Evolutionary conservation across 1,139 yeast genomes (phyloP), one percentile per base, ranked within the genome.

Genomic region (Debaryomyces psychrophilus): DNA sequence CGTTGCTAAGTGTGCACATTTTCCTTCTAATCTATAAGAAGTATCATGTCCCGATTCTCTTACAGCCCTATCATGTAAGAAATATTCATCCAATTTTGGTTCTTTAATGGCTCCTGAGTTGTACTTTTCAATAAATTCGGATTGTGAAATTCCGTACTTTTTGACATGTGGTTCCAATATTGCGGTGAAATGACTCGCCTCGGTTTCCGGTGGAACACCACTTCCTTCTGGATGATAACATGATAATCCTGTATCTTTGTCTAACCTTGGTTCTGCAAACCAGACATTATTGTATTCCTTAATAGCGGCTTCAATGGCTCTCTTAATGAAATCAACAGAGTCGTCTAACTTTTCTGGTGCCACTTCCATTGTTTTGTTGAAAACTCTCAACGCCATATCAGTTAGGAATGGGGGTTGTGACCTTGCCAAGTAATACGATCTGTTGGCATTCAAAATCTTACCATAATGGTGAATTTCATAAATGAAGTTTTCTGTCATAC

Each of bases 321-420:
- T 73, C 48, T 73, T 67, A 50, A 93, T 72, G 50, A 90, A 82
- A 45, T 82, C 85, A 22, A 76, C 52, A 2, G 88, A 79, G 15
- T 71, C 72, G 1, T 53, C 55, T 9, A 50, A 25, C 7, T 53
- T 52, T 37, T 69, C 77, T 2, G 79, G 77, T 43, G 64, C 52
- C 1, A 71, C 62, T 50, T 71, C 77, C 37, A 73, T 64, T 51
- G 87, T 79, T 52, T 82, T 83, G 22, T 83, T 74, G 60, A 81
- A 90, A 0, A 90, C 84, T 46, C 83, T 73, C 46, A 87, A 61
- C 0, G 95, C 84, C 96, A 93, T 88, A 64, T 93, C 99, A 0
- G 98, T 93, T 53, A 95, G 71, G 61, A 93, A 92, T n/a, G 99
- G 99, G 2, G 99, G 99, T 66, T 95, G 99, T 0, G 97, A 89